A percentile compares a stretch with the other conserved stretches of the same genome.
phyloP scores from a whole-genome alignment of 257 asterid genomes.

The Plantago major region DNA sequence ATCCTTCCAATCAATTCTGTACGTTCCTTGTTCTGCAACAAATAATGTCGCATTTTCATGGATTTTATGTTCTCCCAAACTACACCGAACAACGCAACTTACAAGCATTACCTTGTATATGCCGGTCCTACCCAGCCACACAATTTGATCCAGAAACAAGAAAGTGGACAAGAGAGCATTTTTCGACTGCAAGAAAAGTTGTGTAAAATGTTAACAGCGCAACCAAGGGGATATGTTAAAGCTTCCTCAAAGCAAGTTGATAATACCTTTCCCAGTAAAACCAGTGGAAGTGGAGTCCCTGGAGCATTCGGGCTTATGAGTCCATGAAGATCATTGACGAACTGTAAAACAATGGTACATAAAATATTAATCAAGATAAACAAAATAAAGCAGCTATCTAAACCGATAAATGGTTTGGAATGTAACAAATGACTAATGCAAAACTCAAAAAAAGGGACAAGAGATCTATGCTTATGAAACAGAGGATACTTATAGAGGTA shows the following conservation, averaged over 20 bases:
- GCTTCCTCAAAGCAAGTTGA: neutral
- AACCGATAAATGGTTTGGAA: neutral
- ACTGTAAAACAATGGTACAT: conserved; percentile 40
- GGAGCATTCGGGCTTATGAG: conserved; percentile 81
- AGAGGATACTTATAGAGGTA: too few relatives aligned
- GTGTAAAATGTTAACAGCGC: conserved; percentile 6
- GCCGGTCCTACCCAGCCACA: conserved; percentile 92
- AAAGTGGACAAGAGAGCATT: conserved; percentile 83
- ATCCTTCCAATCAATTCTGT: conserved; percentile 73
- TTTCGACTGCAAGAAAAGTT: conserved; percentile 60
- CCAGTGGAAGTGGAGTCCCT: conserved; percentile 84
- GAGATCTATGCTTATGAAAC: too few relatives aligned
- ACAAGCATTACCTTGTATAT: conserved; percentile 66
- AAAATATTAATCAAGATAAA: conserved; percentile 1
- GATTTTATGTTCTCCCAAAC: neutral
- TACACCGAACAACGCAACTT: conserved; percentile 8
- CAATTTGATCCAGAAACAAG: conserved; percentile 92
- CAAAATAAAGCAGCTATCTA: neutral
- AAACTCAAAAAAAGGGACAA: too few relatives aligned
- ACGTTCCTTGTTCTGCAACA: conserved; percentile 76
- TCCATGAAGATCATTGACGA: conserved; percentile 83
- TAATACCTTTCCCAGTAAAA: conserved; percentile 83
- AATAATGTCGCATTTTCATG: neutral
- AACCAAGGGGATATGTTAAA: neutral
- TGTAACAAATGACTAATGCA: too few relatives aligned